Conservation (phyloP, 768 basidiomycete species). For the Leccinum aurantiacum region DNA sequence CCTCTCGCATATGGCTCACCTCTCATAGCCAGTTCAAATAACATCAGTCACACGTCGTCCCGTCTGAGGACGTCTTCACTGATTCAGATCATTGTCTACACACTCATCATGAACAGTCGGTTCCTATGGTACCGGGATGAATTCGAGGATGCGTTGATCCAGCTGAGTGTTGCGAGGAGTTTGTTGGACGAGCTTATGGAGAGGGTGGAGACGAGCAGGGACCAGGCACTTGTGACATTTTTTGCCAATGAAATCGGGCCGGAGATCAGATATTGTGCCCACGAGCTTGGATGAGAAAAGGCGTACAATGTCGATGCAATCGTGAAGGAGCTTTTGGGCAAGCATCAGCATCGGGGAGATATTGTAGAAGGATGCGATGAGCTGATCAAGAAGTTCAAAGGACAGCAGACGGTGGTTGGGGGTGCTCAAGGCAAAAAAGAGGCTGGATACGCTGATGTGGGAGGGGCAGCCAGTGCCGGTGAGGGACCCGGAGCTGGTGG, state of each 20-base stretch:
- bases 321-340: slow-evolving; percentile 58
- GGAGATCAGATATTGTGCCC: slow-evolving; percentile 89
- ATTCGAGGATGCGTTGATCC: slow-evolving; percentile 71
- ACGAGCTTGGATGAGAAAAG: slow-evolving; percentile 74
- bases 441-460: slow-evolving; percentile 66
- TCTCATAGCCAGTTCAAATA: slow-evolving; percentile 90
- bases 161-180: slow-evolving; percentile 74
- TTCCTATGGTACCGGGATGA: slow-evolving; percentile 75
- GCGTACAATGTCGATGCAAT: slow-evolving; percentile 83
- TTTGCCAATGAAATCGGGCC: slow-evolving; percentile 88
- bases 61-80: slow-evolving; percentile 58
- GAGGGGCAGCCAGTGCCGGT: slow-evolving; percentile 83
- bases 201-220: slow-evolving; percentile 67
- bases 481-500: slow-evolving; percentile 88
- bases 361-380: slow-evolving; percentile 64
- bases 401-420: slow-evolving; percentile 38
- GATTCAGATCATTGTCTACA: slow-evolving; percentile 74
- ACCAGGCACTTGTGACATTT: slow-evolving; percentile 83
- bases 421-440: slow-evolving; percentile 47
- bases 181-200: slow-evolving; percentile 69
- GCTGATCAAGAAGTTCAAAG: slow-evolving; percentile 51
- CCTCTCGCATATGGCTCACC: slow-evolving; percentile 85
- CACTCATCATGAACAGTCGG: slow-evolving; percentile 78
- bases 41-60: no score
- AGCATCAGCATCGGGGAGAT: slow-evolving; percentile 53